Conservation (phyloP, 805 yeast species). For the Yarrowia alimentaria region DNA sequence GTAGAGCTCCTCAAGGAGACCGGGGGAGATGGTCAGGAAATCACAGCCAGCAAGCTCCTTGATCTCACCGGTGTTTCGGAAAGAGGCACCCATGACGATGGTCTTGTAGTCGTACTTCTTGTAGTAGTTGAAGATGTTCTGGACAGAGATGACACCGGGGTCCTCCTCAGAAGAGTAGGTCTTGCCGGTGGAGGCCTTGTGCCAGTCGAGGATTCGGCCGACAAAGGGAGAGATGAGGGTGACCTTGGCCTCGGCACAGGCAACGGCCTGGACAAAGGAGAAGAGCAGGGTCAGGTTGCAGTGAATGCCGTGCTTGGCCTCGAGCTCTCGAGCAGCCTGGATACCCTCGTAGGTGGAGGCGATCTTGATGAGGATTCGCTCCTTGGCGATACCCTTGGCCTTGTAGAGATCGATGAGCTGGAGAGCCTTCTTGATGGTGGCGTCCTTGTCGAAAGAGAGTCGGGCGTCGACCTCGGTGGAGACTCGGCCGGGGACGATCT, state of each 20-base stretch:
- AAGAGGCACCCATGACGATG: slow-evolving; percentile 99
- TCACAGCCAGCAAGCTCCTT: slow-evolving; percentile 97
- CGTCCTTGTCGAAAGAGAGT: slow-evolving; percentile 92
- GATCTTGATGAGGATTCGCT: slow-evolving; percentile 89
- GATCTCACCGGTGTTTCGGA: slow-evolving; percentile 96
- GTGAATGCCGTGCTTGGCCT: slow-evolving; percentile 86
- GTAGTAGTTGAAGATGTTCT: slow-evolving; percentile 91
- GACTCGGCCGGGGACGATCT: slow-evolving; percentile 97
- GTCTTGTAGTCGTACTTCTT: slow-evolving; percentile 95
- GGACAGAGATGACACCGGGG: slow-evolving; percentile 95
- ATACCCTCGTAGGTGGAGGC: slow-evolving; percentile 99
- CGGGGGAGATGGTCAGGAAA: slow-evolving; percentile 92
- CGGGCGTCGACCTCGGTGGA: slow-evolving; percentile 99
- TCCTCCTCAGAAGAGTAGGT: slow-evolving; percentile 75
- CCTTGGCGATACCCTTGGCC: slow-evolving; percentile 79
- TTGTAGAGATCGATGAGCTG: slow-evolving; percentile 86
- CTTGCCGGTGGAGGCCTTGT: slow-evolving; percentile 90
- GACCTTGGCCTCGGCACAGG: slow-evolving; percentile 96
- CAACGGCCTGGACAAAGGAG: slow-evolving; percentile 96
- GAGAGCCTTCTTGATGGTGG: slow-evolving; percentile 89
- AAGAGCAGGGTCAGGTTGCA: slow-evolving; percentile 92
- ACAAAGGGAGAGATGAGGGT: slow-evolving; percentile 98
- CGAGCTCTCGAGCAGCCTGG: slow-evolving; percentile 96
- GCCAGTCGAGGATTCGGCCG: slow-evolving; percentile 98
- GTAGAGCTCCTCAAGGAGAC: slow-evolving; percentile 80